Percentiles rank a stretch among this genome's conserved stretches.
Evolutionary conservation across 352 stramenopile species (phyloP).

Genomic region (Phytophthora hibernalis): DNA sequence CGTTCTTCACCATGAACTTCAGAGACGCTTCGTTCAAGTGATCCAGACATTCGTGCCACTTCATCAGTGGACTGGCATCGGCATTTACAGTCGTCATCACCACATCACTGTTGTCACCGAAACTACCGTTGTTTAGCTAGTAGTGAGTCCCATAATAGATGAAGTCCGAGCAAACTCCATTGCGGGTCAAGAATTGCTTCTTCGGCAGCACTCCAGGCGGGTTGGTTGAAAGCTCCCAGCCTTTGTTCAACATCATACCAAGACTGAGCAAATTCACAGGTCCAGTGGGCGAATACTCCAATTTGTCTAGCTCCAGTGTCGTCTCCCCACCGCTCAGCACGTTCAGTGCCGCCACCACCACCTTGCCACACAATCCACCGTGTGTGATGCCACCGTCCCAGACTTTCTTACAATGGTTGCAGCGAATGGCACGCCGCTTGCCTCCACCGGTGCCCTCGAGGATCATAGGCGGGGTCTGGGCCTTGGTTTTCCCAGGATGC

Average conservation of each 20-base stretch:
- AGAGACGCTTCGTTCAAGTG: slow-evolving; percentile 11
- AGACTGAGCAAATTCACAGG: slow-evolving; percentile 13
- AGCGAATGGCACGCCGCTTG: neutral
- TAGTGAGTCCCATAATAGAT: slow-evolving; percentile 5
- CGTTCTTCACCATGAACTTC: no score
- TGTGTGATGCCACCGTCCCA: neutral
- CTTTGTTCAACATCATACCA: slow-evolving; percentile 1
- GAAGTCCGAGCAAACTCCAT: neutral
- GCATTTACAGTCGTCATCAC: no score
- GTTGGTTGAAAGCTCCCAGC: neutral
- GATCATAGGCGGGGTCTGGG: no score
- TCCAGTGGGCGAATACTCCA: slow-evolving; percentile 6
- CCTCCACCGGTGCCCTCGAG: neutral
- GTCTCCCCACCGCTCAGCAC: neutral
- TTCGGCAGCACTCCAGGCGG: neutral
- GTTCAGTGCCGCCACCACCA: neutral
- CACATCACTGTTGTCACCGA: no score
- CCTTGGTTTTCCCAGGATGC: neutral
- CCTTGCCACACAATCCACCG: neutral
- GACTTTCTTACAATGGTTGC: slow-evolving; percentile 4
- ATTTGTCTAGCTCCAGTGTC: neutral
- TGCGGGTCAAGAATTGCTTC: slow-evolving; percentile 3
- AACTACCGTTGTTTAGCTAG: no score
- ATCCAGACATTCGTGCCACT: no score
- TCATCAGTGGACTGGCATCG: no score